These are phyloP conservation scores for Metschnikowia aberdeeniae DNA, from an alignment of 805 yeast species.

Conservation along the genomic window DNA sequence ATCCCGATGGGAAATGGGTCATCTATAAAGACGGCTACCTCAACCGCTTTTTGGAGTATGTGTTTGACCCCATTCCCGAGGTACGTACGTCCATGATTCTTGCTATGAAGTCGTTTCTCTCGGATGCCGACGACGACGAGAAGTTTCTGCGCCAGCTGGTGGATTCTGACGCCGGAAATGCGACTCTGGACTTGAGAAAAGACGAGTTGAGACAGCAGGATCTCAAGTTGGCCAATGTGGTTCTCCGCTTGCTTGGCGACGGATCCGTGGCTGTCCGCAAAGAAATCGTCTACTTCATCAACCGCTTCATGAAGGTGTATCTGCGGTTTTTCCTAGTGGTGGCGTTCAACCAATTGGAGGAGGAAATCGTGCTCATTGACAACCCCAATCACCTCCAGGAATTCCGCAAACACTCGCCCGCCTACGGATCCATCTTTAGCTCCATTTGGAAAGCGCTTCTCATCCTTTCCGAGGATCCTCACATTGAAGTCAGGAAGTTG, in stretches of 20 bases:
- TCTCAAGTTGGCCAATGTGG: constrained; percentile 61
- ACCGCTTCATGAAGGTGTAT: constrained; percentile 68
- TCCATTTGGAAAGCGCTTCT: constrained; percentile 85
- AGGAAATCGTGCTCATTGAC: constrained; percentile 66
- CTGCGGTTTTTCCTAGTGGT: constrained; percentile 74
- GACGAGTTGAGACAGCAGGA: constrained; percentile 64
- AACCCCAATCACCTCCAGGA: constrained; percentile 59
- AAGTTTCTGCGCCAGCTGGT: constrained; percentile 3
- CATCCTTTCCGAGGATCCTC: constrained; percentile 83
- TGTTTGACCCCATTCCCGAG: constrained; percentile 91
- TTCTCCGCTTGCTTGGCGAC: constrained; percentile 69
- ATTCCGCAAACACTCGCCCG: constrained; percentile 64
- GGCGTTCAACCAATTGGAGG: constrained; percentile 80
- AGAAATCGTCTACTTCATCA: constrained; percentile 74
- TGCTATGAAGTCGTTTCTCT: constrained; percentile 66
- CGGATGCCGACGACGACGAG: constrained; percentile 35
- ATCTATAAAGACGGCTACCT: constrained; percentile 62
- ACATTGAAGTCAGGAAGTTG: constrained; percentile 65
- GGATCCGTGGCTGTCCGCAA: constrained; percentile 87
- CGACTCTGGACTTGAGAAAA: constrained; percentile 29
- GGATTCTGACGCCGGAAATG: constrained; percentile 11
- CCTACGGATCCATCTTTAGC: constrained; percentile 81
- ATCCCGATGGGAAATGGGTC: constrained; percentile 71
- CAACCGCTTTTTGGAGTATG: constrained; percentile 49
- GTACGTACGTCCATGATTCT: constrained; percentile 80